Evolutionary conservation across 306 rosid species (phyloP).

Genomic region (Urtica urens): DNA sequence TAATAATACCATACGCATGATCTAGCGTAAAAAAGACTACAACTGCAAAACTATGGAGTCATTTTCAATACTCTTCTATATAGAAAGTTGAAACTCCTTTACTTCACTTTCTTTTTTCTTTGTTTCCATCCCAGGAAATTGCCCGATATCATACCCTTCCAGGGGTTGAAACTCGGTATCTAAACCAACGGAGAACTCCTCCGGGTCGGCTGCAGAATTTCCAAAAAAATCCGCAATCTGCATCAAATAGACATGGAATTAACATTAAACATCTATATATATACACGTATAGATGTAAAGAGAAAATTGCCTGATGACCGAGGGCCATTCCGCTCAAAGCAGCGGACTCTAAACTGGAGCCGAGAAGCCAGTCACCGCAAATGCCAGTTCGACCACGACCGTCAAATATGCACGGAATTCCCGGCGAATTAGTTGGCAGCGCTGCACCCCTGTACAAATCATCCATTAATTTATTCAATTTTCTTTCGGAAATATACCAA

Average conservation of each 20-base stretch:
- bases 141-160: constrained; percentile 73
- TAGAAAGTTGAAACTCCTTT: constrained; percentile 28
- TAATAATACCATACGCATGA: no score
- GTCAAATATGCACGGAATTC: constrained; percentile 81
- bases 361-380: constrained; percentile 92
- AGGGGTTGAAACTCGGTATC: constrained; percentile 48
- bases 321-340: constrained; percentile 76
- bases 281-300: not conserved
- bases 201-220: constrained; percentile 27
- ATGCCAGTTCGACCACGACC: constrained; percentile 82
- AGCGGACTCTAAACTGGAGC: constrained; percentile 87
- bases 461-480: no score
- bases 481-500: no score
- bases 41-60: not conserved
- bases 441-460: constrained; percentile 78
- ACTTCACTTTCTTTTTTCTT: constrained; percentile 21
- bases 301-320: constrained; percentile 58
- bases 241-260: not conserved
- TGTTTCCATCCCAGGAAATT: constrained; percentile 47
- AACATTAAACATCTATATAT: not conserved
- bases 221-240: constrained; percentile 77
- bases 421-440: constrained; percentile 77
- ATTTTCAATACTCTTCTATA: constrained; percentile 5
- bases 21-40: no score
- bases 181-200: constrained; percentile 60